A percentile compares a stretch with the other conserved stretches of the same genome.
phyloP scores from a whole-genome alignment of 164 flowering plant genomes.

The Sedum album region DNA sequence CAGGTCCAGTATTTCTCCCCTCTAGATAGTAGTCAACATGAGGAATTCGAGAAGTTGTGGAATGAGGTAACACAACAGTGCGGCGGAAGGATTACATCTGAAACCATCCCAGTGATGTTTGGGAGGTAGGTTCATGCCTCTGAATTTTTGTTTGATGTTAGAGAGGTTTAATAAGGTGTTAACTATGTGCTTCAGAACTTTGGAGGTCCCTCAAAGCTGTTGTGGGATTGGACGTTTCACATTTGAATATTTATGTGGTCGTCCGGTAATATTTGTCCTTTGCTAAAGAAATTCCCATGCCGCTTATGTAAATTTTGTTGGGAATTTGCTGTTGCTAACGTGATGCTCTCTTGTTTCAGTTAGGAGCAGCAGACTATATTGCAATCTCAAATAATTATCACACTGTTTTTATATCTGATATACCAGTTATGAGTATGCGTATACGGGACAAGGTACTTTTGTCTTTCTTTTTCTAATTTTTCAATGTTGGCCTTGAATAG shows the following conservation, averaged over 20 bases:
- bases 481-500: background rate
- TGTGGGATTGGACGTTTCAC: constrained; percentile 80
- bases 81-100: constrained; percentile 48
- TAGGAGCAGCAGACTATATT: constrained; percentile 97
- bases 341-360: constrained; percentile 28
- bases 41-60: constrained; percentile 76
- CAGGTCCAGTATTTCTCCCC: constrained; percentile 81
- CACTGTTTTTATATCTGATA: constrained; percentile 78
- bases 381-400: constrained; percentile 81
- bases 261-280: constrained; percentile 52
- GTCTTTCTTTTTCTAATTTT: background rate
- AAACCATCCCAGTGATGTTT: constrained; percentile 81
- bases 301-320: background rate
- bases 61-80: constrained; percentile 28
- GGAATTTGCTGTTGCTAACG: background rate
- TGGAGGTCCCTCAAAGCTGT: constrained; percentile 87
- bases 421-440: constrained; percentile 94
- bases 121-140: constrained; percentile 55
- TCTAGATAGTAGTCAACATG: constrained; percentile 26
- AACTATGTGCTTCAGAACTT: constrained; percentile 32
- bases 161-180: background rate
- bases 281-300: background rate
- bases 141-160: background rate
- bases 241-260: constrained; percentile 90
- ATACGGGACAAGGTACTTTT: constrained; percentile 82